phyloP scores from a whole-genome alignment of 257 asterid species.

The Solanum chmielewskii region DNA sequence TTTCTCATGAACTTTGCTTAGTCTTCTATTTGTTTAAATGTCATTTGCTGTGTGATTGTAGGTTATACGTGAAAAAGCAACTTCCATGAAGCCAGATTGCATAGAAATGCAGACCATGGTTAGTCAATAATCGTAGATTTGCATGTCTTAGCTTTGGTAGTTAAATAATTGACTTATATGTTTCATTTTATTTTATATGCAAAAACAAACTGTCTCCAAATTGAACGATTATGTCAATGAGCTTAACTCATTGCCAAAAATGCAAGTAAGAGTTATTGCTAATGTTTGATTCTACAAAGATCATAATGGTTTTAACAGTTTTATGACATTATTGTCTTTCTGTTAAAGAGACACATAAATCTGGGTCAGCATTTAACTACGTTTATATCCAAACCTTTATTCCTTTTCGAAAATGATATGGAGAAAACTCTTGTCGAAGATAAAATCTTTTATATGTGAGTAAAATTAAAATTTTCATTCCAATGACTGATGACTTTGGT shows the following conservation, averaged over 20 bases:
- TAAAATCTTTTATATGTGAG: constrained; percentile 83
- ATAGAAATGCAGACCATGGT: constrained; percentile 77
- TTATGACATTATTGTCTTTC: constrained; percentile 13
- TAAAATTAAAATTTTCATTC: neutral
- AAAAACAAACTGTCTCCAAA: constrained; percentile 77
- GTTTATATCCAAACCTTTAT: constrained; percentile 73
- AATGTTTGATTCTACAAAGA: neutral
- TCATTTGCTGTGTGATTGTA: constrained; percentile 43
- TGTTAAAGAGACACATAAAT: constrained; percentile 84
- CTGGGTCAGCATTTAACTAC: constrained; percentile 66
- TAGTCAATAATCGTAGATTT: constrained; percentile 19
- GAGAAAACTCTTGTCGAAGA: constrained; percentile 94
- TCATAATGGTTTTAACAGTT: neutral
- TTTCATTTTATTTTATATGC: constrained; percentile 19
- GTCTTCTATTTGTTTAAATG: constrained; percentile 24
- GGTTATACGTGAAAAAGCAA: constrained; percentile 97
- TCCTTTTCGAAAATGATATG: constrained; percentile 80
- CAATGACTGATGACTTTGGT: neutral
- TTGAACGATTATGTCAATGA: constrained; percentile 96
- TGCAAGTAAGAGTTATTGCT: constrained; percentile 56
- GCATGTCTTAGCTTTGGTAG: constrained; percentile 3
- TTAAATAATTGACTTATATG: neutral
- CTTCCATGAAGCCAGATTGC: constrained; percentile 96
- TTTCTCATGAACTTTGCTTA: neutral
- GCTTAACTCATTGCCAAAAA: constrained; percentile 96